Evolutionary conservation across 129 eudicot species (phyloP).

Genomic region (Flaveria trinervia): DNA sequence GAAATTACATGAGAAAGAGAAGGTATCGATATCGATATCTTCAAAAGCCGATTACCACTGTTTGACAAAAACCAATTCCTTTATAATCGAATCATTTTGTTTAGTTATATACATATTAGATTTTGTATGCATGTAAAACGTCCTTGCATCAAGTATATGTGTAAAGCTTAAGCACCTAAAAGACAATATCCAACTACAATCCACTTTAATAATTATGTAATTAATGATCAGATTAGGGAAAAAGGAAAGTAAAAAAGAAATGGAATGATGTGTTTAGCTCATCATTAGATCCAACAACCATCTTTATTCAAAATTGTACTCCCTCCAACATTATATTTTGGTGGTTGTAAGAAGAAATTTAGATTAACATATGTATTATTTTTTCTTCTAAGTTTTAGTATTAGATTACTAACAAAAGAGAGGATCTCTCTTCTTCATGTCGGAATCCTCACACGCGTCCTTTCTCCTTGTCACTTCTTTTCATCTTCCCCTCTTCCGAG

Average conservation of each 20-base stretch:
- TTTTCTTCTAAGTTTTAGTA: neutral
- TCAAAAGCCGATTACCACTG: neutral
- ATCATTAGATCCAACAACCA: constrained; percentile 41
- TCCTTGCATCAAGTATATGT: neutral
- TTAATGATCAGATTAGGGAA: constrained; percentile 19
- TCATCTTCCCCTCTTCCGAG: too few relatives aligned
- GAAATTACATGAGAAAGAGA: neutral
- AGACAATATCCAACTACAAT: constrained; percentile 28
- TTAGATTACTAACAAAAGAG: neutral
- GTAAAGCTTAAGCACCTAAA: constrained; percentile 9
- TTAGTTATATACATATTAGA: neutral
- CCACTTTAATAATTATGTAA: constrained; percentile 20
- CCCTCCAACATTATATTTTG: neutral
- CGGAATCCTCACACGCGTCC: too few relatives aligned
- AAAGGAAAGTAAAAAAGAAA: constrained; percentile 20
- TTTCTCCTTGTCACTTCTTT: too few relatives aligned
- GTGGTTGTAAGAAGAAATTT: neutral
- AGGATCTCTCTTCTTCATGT: too few relatives aligned
- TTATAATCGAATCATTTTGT: neutral
- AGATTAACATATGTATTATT: neutral
- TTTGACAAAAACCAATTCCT: neutral
- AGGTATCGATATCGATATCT: neutral
- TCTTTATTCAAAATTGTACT: constrained; percentile 22
- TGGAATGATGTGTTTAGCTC: constrained; percentile 25
- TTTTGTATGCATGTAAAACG: neutral